These are phyloP conservation scores for Physcomitrium patens DNA, from an alignment of 225 moss, liverwort and hornwort genomes.

Conservation along the genomic window DNA sequence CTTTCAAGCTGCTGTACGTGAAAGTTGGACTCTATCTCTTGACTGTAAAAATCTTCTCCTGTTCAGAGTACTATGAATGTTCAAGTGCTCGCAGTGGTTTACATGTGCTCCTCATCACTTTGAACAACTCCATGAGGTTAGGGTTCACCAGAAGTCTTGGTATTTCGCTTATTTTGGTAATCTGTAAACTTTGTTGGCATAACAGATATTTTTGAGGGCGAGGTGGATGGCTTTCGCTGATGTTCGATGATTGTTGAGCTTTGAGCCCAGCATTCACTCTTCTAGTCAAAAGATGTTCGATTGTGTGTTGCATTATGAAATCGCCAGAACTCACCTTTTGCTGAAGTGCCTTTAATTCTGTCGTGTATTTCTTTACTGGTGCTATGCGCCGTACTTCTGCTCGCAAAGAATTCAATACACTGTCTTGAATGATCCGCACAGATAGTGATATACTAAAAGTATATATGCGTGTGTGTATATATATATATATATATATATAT, in stretches of 20 bases:
- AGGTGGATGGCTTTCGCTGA: not conserved
- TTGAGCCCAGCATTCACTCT: not conserved
- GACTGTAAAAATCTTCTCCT: not conserved
- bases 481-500: no score
- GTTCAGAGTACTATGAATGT: not conserved
- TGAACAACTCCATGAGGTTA: not conserved
- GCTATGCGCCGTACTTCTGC: not conserved
- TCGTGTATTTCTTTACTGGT: not conserved
- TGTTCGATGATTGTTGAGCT: not conserved
- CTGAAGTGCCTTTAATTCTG: constrained; percentile 6
- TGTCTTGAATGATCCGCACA: constrained; percentile 61
- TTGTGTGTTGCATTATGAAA: not conserved
- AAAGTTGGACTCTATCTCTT: constrained; percentile 30
- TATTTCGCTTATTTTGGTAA: not conserved
- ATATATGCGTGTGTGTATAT: no score
- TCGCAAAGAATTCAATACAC: constrained; percentile 64
- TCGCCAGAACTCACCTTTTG: not conserved
- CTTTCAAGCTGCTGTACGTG: constrained; percentile 56
- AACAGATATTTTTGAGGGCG: not conserved
- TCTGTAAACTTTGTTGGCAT: not conserved
- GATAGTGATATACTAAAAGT: constrained; percentile 30
- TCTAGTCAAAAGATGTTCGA: constrained; percentile 4
- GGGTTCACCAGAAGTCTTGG: not conserved
- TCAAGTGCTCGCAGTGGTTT: not conserved
- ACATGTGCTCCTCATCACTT: not conserved